phyloP scores from a whole-genome alignment of 176 grass and related monocot genomes.

The Thalia dealbata region DNA sequence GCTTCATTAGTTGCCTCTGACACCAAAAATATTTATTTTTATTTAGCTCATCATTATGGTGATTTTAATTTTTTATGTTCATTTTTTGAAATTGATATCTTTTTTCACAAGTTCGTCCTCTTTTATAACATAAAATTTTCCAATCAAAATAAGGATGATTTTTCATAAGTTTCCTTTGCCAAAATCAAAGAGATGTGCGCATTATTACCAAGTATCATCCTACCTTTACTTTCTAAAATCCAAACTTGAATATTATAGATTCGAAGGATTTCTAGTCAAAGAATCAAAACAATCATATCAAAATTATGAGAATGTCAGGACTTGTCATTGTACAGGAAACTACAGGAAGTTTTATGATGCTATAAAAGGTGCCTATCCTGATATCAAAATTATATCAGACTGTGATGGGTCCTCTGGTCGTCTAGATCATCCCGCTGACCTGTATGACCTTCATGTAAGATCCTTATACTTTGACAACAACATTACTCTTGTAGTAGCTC shows the following conservation, averaged over 20 bases:
- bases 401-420: conserved; percentile 61
- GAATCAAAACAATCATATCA: neutral
- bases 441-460: conserved; percentile 93
- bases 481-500: neutral
- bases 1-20: no score
- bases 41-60: neutral
- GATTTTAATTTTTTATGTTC: neutral
- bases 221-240: neutral
- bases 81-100: neutral
- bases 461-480: conserved; percentile 14
- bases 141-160: neutral
- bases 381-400: conserved; percentile 69
- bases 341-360: conserved; percentile 66
- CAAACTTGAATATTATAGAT: neutral
- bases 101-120: neutral
- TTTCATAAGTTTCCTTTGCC: neutral
- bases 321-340: conserved; percentile 46
- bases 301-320: neutral
- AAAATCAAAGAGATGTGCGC: neutral
- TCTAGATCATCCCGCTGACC: conserved; percentile 58
- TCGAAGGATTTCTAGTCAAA: neutral
- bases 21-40: no score
- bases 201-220: neutral
- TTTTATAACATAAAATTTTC: neutral
- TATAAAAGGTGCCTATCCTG: conserved; percentile 68